phyloP scores from a whole-genome alignment of 202 grass and related monocot genomes.

The Panicum hallii region DNA sequence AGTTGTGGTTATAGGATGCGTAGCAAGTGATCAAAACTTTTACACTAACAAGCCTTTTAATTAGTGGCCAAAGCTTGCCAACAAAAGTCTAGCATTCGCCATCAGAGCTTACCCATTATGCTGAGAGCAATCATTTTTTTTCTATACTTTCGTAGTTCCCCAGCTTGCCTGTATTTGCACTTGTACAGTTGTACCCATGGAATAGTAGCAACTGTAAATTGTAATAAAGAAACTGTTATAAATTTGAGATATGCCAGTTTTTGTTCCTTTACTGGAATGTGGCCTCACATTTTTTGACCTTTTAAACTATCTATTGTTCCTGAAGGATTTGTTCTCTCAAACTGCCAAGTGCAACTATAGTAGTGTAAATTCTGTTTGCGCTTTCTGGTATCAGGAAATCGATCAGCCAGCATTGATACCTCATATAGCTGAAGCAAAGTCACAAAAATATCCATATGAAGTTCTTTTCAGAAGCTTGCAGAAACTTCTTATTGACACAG shows the following conservation, averaged over 20 bases:
- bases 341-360: not conserved
- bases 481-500: conserved; percentile 98
- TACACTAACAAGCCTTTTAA: not conserved
- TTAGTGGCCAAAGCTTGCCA: conserved; percentile 22
- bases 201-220: conserved; percentile 2
- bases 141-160: not conserved
- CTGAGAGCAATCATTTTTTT: not conserved
- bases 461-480: conserved; percentile 99
- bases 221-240: conserved; percentile 7
- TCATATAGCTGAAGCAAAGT: conserved; percentile 98
- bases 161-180: not conserved
- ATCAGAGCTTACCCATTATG: conserved; percentile 4
- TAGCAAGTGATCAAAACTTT: not conserved
- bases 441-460: conserved; percentile 96
- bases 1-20: conserved; percentile 1
- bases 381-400: conserved; percentile 83
- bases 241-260: not conserved
- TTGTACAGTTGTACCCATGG: not conserved
- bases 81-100: not conserved
- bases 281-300: not conserved
- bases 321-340: conserved; percentile 18
- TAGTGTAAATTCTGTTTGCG: conserved; percentile 25
- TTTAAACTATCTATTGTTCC: not conserved
- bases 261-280: conserved; percentile 9
- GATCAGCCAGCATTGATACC: conserved; percentile 99